A percentile compares a stretch with the other conserved stretches of the same genome.
Evolutionary conservation across 768 basidiomycete genomes (phyloP).

Genomic region (Tremella yokohamensis): DNA sequence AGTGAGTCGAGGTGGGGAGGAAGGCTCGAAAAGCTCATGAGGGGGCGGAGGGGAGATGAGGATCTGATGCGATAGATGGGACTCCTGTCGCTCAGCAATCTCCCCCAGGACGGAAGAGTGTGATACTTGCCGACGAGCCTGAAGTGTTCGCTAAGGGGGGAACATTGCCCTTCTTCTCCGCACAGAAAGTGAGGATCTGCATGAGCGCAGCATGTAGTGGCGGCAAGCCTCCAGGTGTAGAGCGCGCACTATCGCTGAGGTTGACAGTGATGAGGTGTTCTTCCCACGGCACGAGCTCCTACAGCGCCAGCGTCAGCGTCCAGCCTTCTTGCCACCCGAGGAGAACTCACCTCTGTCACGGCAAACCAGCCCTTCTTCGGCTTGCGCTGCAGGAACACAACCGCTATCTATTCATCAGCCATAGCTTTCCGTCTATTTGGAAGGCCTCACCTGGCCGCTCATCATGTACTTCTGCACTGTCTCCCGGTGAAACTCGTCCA

Average conservation of each 20-base stretch:
- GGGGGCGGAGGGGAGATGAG: constrained; percentile 43
- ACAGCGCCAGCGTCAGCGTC: constrained; percentile 4
- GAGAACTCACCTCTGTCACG: constrained; percentile 39
- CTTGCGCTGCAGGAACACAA: constrained; percentile 40
- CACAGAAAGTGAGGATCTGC: constrained; percentile 33
- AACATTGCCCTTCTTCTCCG: constrained; percentile 29
- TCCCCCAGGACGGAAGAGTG: not conserved
- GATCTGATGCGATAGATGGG: constrained; percentile 33
- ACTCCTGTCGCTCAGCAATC: constrained; percentile 15
- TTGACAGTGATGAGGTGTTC: constrained; percentile 39
- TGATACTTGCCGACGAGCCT: constrained; percentile 16
- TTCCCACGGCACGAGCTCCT: constrained; percentile 48
- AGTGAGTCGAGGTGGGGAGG: constrained; percentile 29
- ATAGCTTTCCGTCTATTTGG: not conserved
- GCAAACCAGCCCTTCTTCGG: constrained; percentile 46
- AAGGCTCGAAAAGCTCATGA: constrained; percentile 36
- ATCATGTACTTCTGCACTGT: constrained; percentile 11
- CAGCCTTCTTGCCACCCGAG: not conserved
- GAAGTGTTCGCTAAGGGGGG: constrained; percentile 17
- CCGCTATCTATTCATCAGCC: constrained; percentile 25
- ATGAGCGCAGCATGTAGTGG: constrained; percentile 24
- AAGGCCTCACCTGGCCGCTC: constrained; percentile 20
- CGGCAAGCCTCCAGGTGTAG: not conserved
- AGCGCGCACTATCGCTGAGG: not conserved
- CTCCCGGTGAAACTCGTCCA: constrained; percentile 20